These are phyloP conservation scores for Stellera chamaejasme DNA, from an alignment of 345 rosid genomes.

Conservation along the genomic window DNA sequence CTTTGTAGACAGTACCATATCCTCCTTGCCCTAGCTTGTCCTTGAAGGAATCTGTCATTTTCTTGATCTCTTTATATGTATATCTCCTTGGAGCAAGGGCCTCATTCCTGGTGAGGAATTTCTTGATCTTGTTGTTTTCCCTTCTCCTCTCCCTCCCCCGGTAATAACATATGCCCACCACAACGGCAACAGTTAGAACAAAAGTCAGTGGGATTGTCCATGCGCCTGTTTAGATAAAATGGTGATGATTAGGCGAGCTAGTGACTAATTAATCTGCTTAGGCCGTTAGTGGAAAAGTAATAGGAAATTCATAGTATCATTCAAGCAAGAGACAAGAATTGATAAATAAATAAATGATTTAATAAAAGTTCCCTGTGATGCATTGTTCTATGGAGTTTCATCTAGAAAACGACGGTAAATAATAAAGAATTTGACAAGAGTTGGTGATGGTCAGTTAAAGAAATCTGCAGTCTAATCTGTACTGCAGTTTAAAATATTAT, in stretches of 20 bases:
- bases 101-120: slow-evolving; percentile 3
- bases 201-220: neutral
- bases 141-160: neutral
- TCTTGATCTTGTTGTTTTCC: slow-evolving; percentile 6
- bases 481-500: too few relatives aligned
- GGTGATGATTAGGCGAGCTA: too few relatives aligned
- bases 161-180: neutral
- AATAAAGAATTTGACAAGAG: too few relatives aligned
- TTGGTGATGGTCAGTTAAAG: too few relatives aligned
- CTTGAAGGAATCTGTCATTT: slow-evolving; percentile 18
- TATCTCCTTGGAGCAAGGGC: slow-evolving; percentile 12
- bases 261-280: too few relatives aligned
- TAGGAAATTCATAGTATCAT: neutral
- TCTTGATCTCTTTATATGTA: slow-evolving; percentile 14
- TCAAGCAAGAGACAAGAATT: too few relatives aligned
- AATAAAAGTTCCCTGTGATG: too few relatives aligned
- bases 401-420: too few relatives aligned
- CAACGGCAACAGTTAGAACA: neutral
- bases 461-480: too few relatives aligned
- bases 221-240: too few relatives aligned
- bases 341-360: too few relatives aligned
- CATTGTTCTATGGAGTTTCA: too few relatives aligned
- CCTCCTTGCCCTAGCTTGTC: slow-evolving; percentile 28
- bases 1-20: slow-evolving; percentile 24
- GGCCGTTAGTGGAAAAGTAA: neutral